These are phyloP conservation scores for Pseudozyma tsukubaensis DNA, from an alignment of 1,284 basidiomycete genomes.

Conservation along the genomic window DNA sequence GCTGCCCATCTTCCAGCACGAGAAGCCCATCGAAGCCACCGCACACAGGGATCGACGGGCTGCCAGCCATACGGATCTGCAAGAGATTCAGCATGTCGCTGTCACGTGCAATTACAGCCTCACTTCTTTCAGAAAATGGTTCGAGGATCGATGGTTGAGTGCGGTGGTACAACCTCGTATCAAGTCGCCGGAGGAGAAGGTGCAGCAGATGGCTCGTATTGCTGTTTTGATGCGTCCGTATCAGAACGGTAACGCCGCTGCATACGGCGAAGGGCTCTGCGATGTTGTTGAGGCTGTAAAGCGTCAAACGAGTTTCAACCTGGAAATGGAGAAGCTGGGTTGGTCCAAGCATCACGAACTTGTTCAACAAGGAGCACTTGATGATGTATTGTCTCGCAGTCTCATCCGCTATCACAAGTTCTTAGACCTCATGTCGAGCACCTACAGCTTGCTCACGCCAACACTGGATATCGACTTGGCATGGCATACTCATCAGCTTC, in stretches of 20 bases:
- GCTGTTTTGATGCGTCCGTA: slow-evolving; percentile 38
- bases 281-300: slow-evolving; percentile 49
- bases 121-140: slow-evolving; percentile 27
- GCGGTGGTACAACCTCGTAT: slow-evolving; percentile 18
- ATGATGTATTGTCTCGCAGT: slow-evolving; percentile 33
- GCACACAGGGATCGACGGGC: slow-evolving; percentile 9
- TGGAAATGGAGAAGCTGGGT: slow-evolving; percentile 45
- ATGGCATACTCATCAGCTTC: slow-evolving; percentile 61
- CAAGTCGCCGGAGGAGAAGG: slow-evolving; percentile 20
- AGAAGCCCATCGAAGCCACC: slow-evolving; percentile 21
- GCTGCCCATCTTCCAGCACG: slow-evolving; percentile 33
- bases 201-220: slow-evolving; percentile 35
- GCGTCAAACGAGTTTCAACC: slow-evolving; percentile 44
- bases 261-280: slow-evolving; percentile 42
- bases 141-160: slow-evolving; percentile 28
- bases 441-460: slow-evolving; percentile 36
- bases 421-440: slow-evolving; percentile 33
- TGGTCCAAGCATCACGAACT: slow-evolving; percentile 42
- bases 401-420: slow-evolving; percentile 56
- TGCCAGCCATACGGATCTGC: background rate
- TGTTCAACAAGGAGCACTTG: slow-evolving; percentile 24
- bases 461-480: slow-evolving; percentile 61
- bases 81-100: slow-evolving; percentile 27
- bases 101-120: slow-evolving; percentile 29
- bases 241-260: slow-evolving; percentile 41